A percentile compares a stretch with the other conserved stretches of the same genome.
Conservation (phyloP, 164 flowering plant genomes). For the Litsea cubeba region DNA sequence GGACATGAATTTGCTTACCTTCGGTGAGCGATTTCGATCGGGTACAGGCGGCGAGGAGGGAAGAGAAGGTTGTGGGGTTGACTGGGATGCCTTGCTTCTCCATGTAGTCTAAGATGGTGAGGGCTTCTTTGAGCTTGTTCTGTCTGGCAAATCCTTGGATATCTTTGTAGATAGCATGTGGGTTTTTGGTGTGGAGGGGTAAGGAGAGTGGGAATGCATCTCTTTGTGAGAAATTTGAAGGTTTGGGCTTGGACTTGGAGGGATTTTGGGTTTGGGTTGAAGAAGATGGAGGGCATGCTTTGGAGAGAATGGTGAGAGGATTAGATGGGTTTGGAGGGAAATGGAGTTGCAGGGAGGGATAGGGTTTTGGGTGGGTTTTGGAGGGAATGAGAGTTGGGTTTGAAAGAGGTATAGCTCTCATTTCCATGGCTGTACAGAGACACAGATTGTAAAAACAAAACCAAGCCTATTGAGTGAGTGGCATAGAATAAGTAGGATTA, state of each 20-base stretch:
- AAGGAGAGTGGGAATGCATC: conserved; percentile 46
- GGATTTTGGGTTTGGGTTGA: conserved; percentile 4
- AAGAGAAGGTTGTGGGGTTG: conserved; percentile 63
- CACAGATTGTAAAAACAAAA: not conserved
- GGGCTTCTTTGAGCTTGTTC: conserved; percentile 60
- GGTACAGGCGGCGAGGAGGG: conserved; percentile 57
- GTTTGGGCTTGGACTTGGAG: not conserved
- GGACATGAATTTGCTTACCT: conserved; percentile 47
- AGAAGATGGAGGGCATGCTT: not conserved
- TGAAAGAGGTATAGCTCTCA: conserved; percentile 1
- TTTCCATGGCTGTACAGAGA: conserved; percentile 2
- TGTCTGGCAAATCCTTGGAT: conserved; percentile 52
- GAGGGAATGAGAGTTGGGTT: conserved; percentile 1
- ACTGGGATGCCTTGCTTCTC: conserved; percentile 67
- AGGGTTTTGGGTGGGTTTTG: conserved; percentile 1
- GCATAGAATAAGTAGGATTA: no score
- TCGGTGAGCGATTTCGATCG: conserved; percentile 36
- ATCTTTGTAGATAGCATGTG: conserved; percentile 49
- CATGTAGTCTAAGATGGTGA: conserved; percentile 59
- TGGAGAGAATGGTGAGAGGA: not conserved
- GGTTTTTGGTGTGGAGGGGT: conserved; percentile 66
- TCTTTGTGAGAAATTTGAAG: conserved; percentile 18
- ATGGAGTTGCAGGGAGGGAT: not conserved
- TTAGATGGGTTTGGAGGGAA: not conserved
- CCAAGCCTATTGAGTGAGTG: no score